Base-by-base conservation (phyloP, 202 grass and related monocot species). In the Setaria italica region DNA sequence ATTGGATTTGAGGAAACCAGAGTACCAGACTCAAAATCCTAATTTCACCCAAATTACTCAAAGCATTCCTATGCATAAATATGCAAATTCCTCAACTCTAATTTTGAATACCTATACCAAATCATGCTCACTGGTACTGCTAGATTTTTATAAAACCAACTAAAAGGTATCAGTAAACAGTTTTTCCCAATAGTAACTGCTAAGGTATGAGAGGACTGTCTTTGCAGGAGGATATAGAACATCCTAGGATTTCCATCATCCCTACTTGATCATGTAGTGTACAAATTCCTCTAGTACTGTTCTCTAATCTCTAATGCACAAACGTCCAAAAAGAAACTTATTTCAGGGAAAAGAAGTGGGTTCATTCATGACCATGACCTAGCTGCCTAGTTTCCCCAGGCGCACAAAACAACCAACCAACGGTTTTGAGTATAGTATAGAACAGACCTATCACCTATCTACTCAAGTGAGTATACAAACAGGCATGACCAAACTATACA, bases 401-500 rank as follows among this genome's bases (percentile, higher is more conserved):
- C 50, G 19, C 7, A 9, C n/a, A 70, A 53, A 70, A 32, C 14
- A 62, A 20, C 15, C 20, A 32, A 60, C 4, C 25, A 25, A 25
- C 25, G 25, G 67, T 30, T 57, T 66, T 71, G 20, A 72, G 72
- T 15, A 14, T 80, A 59, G 42, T 46, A n/a, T 19, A 11, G 20
- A 30, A 0, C 21, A 11, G 49, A 83, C 7, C 57, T 53, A 69
- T 59, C 10, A 74, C 11, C 37, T 62, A 76, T 60, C 3, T 34
- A 80, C 11, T 35, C 65, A 85, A 11, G 11, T 29, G 46, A 70
- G 11, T 50, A 69, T 56, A 80, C 70, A 48, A 67, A 78, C 6
- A 7, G 7, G 25, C 19, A 19, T 34, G 14, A 80, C 17, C 29
- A 55, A 80, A 49, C 4, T 56, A 77, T 58, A 50, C 4, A 80